Conservation (phyloP, 768 basidiomycete genomes). For the Calocybe gangraenosa region DNA sequence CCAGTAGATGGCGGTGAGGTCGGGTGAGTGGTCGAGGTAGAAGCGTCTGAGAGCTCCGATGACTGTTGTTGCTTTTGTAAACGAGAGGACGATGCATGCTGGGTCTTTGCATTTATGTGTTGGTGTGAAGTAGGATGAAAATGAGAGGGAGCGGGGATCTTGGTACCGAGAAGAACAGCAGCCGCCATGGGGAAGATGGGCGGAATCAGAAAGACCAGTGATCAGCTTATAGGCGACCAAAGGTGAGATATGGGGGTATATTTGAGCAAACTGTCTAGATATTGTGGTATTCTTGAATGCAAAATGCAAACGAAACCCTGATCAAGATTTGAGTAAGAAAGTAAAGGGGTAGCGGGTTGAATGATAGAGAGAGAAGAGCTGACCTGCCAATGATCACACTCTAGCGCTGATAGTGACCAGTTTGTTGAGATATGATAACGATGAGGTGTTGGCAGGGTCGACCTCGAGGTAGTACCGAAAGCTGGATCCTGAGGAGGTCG, state of each 20-base stretch:
- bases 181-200: conserved; percentile 33
- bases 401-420: no score
- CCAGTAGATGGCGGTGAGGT: conserved; percentile 39
- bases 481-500: conserved; percentile 4
- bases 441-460: conserved; percentile 3
- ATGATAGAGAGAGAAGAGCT: no score
- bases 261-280: no score
- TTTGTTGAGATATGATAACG: no score
- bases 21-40: conserved; percentile 19
- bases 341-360: no score
- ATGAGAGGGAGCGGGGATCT: conserved; percentile 36
- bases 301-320: no score
- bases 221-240: no score
- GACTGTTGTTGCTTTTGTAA: conserved; percentile 25
- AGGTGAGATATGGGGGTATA: no score
- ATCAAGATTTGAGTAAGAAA: no score
- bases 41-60: conserved; percentile 27
- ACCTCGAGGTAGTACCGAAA: conserved; percentile 5
- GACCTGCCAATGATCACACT: no score
- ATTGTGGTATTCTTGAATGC: no score
- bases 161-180: conserved; percentile 33
- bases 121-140: conserved; percentile 44
- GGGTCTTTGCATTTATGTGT: conserved; percentile 29
- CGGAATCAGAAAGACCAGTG: no score
- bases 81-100: conserved; percentile 38